Conservation (phyloP, 2,329 filamentous ascomycete species). For the Amesomyces nigricolor region DNA sequence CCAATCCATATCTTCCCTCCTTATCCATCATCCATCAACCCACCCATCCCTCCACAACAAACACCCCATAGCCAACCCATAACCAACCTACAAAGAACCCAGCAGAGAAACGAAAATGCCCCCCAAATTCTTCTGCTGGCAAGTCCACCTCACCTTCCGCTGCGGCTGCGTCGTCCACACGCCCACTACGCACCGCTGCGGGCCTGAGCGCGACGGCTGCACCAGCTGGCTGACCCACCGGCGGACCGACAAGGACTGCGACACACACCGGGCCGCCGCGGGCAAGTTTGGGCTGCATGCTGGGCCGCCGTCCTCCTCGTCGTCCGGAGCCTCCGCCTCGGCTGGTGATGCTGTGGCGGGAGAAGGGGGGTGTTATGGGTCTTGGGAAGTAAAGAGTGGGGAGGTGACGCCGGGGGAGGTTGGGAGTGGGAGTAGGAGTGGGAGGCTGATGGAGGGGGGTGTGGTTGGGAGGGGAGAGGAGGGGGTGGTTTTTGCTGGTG, state of each 20-base stretch:
- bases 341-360: too few species aligned
- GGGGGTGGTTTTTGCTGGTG: not conserved
- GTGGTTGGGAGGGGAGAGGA: too few species aligned
- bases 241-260: conserved; percentile 19
- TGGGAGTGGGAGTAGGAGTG: not conserved
- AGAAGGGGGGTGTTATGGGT: too few species aligned
- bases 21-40: too few species aligned
- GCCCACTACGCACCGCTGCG: conserved; percentile 17
- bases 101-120: conserved; percentile 5
- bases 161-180: conserved; percentile 23
- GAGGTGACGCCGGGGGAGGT: not conserved
- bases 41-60: not conserved
- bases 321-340: not conserved
- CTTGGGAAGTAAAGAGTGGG: not conserved
- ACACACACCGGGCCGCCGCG: conserved; percentile 11
- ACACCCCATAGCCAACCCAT: not conserved
- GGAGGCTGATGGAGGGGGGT: not conserved
- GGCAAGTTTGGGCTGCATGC: not conserved
- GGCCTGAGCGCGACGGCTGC: conserved; percentile 12
- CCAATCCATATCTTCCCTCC: too few species aligned
- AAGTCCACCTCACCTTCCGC: conserved; percentile 18
- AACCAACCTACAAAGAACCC: not conserved
- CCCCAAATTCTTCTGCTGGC: conserved; percentile 24
- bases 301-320: not conserved
- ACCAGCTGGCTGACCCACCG: conserved; percentile 18